Base-by-base conservation (phyloP, 768 basidiomycete genomes). In the Tulasnella sp. region DNA sequence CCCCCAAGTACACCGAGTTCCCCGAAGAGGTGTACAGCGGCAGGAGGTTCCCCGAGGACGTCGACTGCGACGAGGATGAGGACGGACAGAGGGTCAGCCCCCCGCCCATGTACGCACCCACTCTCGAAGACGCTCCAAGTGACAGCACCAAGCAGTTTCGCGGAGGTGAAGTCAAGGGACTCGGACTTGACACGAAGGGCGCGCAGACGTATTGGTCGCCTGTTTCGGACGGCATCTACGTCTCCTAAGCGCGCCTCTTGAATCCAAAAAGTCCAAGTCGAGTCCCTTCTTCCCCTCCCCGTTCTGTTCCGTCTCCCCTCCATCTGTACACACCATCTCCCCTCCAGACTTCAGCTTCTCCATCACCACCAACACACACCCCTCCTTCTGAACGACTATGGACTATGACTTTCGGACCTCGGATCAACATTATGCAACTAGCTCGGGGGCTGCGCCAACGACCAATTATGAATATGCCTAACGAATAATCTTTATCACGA, bases 1-100 rank as follows among this genome's bases (percentile, higher is more conserved):
- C 54, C 14, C 74, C 74, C 16, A 75, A 75, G 74, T 75, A 75
- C 74, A 75, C 74, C 74, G 74, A 75, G 28, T 75, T 75, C 74
- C 74, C 74, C 14, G 74, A 75, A 24, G 74, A 75, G 11, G 74
- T 42, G 41, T 42, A 42, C 74, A 18, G 74, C 28, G 74, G 74
- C 18, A 75, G 40, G 41, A 18, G 12, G 74, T 75, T 75, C 74
- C 74, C 74, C 74, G 46, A 42, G 41, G 74, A 75, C 74, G 74
- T 75, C 28, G 74, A 75, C 9, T 31, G n/a, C 74, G 74, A 75
- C 16, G 64, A 69, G 74, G 41, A 42, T 22, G 74, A 75, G 41
- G 40, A 42, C 0, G 54, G 5, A 12, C n/a, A 44, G 41, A 41
- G 74, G 22, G 41, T 42, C 22, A 42, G 41, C 40, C 74, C 74